Evolutionary conservation across 1,284 basidiomycete genomes (phyloP), one percentile per base, ranked within the genome.

Genomic region (Microbotryum saponariae): DNA sequence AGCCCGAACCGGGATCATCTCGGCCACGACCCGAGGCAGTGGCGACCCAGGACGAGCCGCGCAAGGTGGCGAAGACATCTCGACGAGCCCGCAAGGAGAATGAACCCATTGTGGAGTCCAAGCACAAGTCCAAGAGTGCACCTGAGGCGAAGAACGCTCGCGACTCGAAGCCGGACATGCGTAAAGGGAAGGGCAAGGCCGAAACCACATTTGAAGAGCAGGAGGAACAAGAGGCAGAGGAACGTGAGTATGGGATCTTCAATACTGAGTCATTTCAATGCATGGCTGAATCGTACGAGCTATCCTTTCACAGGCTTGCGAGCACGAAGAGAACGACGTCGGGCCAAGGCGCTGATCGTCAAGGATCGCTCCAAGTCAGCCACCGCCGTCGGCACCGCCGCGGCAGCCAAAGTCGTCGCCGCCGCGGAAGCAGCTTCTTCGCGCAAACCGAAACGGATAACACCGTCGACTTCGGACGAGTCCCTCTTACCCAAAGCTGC

Each of bases 291-390:
- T 23, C 3, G 5, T 14, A 1, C 0, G 3, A 12, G 6, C 58
- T 20, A 14, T 37, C 12, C 4, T 18, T 4, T 4, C 1, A 18
- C 46, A 66, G 65, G 62, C 10, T 54, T 64, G 1, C 56, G 54
- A 6, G 65, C 56, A 1, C 59, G 67, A 10, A 60, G 58, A 20
- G 56, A 67, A 21, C 60, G 65, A 16, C 65, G 67, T 0, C 53
- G 56, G 20, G 44, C 60, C 29, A 64, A 64, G 8, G 65, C 65
- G 1, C 31, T 69, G 47, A 63, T 67, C 42, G 62, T 63, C 48
- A 69, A 63, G 47, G 67, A 66, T 48, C 60, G 54, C 16, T 54
- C 67, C 6, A 37, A 58, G 4, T 23, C 64, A 8, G 59, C 66
- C 0, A 29, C 56, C 2, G 61, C 63, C 1, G 54, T 58, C 23